Percentiles rank a stretch among this genome's conserved stretches.
phyloP scores from a whole-genome alignment of 1,284 basidiomycete species.

The Melampsora larici-populina region DNA sequence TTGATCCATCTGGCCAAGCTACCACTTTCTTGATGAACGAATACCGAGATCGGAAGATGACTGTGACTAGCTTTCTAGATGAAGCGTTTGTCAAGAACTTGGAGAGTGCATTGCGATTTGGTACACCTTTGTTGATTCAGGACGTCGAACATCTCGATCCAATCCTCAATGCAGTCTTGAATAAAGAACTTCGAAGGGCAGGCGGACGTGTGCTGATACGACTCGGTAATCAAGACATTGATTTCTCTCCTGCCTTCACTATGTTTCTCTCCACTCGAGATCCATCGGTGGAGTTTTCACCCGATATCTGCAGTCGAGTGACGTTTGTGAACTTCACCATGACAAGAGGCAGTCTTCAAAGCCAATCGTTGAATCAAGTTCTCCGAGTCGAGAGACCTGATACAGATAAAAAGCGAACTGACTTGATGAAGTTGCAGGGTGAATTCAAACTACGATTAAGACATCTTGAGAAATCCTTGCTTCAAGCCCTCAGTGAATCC shows the following conservation, averaged over 20 bases:
- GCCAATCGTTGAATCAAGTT: conserved; percentile 94
- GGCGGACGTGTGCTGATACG: conserved; percentile 97
- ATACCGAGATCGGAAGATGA: conserved; percentile 93
- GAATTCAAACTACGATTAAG: conserved; percentile 91
- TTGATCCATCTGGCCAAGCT: conserved; percentile 98
- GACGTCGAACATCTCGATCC: conserved; percentile 98
- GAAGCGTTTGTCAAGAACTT: conserved; percentile 97
- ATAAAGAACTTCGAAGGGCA: conserved; percentile 80
- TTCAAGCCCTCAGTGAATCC: conserved; percentile 95
- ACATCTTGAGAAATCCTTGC: conserved; percentile 84
- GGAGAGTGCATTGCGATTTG: conserved; percentile 97
- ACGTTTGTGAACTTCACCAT: conserved; percentile 99
- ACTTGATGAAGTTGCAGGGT: conserved; percentile 96
- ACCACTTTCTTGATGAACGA: conserved; percentile 90
- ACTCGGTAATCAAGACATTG: conserved; percentile 97
- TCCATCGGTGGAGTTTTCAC: conserved; percentile 94
- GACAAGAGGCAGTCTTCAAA: conserved; percentile 96
- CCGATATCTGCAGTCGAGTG: conserved; percentile 96
- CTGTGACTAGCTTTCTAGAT: conserved; percentile 96
- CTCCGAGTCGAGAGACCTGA: conserved; percentile 95
- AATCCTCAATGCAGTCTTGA: conserved; percentile 94
- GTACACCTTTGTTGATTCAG: conserved; percentile 93
- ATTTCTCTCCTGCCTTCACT: conserved; percentile 97
- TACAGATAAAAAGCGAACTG: conserved; percentile 93
- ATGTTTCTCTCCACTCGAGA: conserved; percentile 98